Percentiles rank a stretch among this genome's conserved stretches.
These are phyloP conservation scores for Pythium rhizo-oryzae DNA, from an alignment of 352 stramenopile genomes.

Conservation along the genomic window DNA sequence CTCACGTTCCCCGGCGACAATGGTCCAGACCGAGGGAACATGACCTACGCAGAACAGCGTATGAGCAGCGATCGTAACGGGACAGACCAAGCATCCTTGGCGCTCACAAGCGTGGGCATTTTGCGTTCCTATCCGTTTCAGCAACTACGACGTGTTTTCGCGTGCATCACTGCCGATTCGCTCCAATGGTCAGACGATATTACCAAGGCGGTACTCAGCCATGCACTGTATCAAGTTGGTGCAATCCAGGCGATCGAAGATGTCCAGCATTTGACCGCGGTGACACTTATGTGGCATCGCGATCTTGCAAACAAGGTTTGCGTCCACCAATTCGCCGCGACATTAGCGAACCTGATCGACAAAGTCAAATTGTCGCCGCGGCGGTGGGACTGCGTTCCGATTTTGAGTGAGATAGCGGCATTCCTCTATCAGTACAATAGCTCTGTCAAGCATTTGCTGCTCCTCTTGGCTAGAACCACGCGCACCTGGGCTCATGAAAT, in stretches of 20 bases:
- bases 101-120: conserved; percentile 34
- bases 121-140: conserved; percentile 55
- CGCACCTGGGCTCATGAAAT: conserved; percentile 34
- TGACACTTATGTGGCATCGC: conserved; percentile 39
- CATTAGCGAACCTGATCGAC: conserved; percentile 25
- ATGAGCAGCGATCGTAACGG: conserved; percentile 10
- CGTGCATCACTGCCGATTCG: conserved; percentile 38
- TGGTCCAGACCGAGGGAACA: conserved; percentile 39
- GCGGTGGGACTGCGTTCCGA: conserved; percentile 28
- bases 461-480: conserved; percentile 33
- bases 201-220: conserved; percentile 38
- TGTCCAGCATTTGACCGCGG: not conserved
- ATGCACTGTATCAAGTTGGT: conserved; percentile 58
- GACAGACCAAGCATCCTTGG: conserved; percentile 36
- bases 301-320: conserved; percentile 32
- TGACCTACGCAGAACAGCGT: conserved; percentile 41
- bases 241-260: conserved; percentile 10
- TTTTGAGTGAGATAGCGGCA: conserved; percentile 40
- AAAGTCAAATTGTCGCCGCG: conserved; percentile 15
- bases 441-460: conserved; percentile 19
- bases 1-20: conserved; percentile 40
- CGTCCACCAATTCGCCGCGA: conserved; percentile 26
- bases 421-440: conserved; percentile 38
- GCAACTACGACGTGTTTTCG: conserved; percentile 53
- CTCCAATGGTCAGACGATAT: conserved; percentile 45